Evolutionary conservation across 768 basidiomycete species (phyloP), one percentile per base, ranked within the genome.

Genomic region (Flagelloscypha sp.): DNA sequence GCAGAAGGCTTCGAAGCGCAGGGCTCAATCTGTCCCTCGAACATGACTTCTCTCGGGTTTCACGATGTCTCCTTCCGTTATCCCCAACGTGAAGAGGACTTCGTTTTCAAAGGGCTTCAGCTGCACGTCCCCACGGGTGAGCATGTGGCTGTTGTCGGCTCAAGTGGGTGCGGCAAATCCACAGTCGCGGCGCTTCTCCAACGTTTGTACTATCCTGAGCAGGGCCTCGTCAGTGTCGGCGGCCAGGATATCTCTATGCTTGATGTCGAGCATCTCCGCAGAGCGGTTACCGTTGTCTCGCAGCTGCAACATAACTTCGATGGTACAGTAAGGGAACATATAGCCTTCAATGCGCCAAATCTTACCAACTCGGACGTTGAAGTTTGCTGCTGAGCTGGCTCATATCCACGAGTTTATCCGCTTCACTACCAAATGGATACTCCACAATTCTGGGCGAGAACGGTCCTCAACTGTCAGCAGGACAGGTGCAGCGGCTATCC

Each of bases 101-200:
- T 57, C 5, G 67, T 63, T 6, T 52, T 74, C 13, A 30, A 45
- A 50, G 68, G 41, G 63, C 70, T 22, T 55, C 57, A 10, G 47
- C 65, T 74, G 25, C 70, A 66, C 51, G 47, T 74, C n/a, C 68
- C 70, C 17, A 57, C 68, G 0, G 54, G 59, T 2, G 71, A 72
- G 39, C 69, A 61, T 29, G 71, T 70, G 1, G 72, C 68, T 33
- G 79, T 98, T 5, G 85, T 94, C 7, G 94, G 86, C 6, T 85
- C 97, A 50, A 98, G 95, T 0, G 95, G 95, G 3, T 95, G 87
- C 40, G 95, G 95, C 30, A 98, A 99, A 62, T 93, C 92, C 6
- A 99, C 94, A 2, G 54, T 73, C 42, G 68, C 67, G 0, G 58
- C 63, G 29, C 55, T 73, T 4, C 54, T 73, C 1, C 56, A 70